Conservation (phyloP, 805 yeast species). For the Teunomyces barrocoloradensis region DNA sequence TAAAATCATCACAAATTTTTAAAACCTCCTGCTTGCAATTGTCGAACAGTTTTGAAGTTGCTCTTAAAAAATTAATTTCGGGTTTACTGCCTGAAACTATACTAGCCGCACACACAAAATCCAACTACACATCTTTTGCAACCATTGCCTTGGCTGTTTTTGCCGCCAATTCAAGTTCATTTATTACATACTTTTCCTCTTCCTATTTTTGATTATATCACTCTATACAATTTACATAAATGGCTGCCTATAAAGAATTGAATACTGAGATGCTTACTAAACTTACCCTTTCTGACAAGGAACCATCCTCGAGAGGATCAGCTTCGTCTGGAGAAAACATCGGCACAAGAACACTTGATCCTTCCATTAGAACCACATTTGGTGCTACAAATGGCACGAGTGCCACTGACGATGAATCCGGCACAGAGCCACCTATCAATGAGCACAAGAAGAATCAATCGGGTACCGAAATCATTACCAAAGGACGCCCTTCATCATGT, state of each 20-base stretch:
- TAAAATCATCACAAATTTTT: not conserved
- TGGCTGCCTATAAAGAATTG: not conserved
- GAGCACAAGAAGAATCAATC: not conserved
- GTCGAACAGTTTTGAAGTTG: too few species aligned
- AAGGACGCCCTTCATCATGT: slow-evolving; percentile 79
- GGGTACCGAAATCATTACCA: slow-evolving; percentile 3
- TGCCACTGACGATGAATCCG: not conserved
- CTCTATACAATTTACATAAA: not conserved
- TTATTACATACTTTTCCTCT: not conserved
- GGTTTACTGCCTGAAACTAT: not conserved
- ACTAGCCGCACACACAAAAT: not conserved
- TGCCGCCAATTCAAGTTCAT: not conserved
- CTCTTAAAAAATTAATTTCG: too few species aligned
- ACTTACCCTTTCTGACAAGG: not conserved
- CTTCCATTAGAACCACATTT: not conserved
- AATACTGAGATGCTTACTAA: not conserved
- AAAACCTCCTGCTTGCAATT: not conserved
- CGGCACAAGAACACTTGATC: not conserved
- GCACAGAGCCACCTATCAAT: not conserved
- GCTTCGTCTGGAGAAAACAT: not conserved
- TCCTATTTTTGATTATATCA: not conserved
- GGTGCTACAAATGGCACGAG: not conserved
- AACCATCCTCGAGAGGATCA: not conserved
- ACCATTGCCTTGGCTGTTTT: not conserved
- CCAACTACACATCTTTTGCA: not conserved